phyloP scores from a whole-genome alignment of 306 rosid genomes.

The Dalbergia oliveri region DNA sequence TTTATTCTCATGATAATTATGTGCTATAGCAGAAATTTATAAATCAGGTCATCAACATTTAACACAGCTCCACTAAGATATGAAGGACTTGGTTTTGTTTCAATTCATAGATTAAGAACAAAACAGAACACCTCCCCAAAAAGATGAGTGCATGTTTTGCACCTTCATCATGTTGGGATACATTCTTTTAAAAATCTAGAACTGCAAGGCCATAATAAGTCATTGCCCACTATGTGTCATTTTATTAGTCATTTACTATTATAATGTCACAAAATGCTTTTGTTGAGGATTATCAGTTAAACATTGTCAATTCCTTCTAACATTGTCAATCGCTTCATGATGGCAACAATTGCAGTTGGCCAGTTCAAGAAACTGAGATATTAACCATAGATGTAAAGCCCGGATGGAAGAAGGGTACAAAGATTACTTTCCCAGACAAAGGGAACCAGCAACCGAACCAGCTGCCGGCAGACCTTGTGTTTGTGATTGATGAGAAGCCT shows the following conservation, averaged over 20 bases:
- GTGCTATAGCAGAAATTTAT: no score
- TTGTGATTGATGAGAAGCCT: constrained; percentile 93
- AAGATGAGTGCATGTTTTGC: no score
- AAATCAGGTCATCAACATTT: no score
- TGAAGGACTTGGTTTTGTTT: no score
- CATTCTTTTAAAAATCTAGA: no score
- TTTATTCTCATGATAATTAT: no score
- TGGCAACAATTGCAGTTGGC: constrained; percentile 53
- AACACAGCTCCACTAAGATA: no score
- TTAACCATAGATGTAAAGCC: constrained; percentile 86
- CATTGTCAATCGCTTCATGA: constrained; percentile 9
- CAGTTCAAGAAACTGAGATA: constrained; percentile 76
- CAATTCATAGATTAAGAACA: no score
- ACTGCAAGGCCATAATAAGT: neutral
- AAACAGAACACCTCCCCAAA: no score
- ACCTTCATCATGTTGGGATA: no score
- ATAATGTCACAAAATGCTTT: neutral
- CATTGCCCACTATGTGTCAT: neutral
- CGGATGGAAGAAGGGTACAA: constrained; percentile 97
- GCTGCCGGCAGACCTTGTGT: constrained; percentile 85
- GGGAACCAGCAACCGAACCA: constrained; percentile 85
- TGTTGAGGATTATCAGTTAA: neutral
- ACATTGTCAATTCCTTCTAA: neutral
- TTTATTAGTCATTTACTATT: no score
- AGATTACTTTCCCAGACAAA: constrained; percentile 92